Evolutionary conservation across 306 rosid species (phyloP).

Genomic region (Astragalus glycyphyllos): DNA sequence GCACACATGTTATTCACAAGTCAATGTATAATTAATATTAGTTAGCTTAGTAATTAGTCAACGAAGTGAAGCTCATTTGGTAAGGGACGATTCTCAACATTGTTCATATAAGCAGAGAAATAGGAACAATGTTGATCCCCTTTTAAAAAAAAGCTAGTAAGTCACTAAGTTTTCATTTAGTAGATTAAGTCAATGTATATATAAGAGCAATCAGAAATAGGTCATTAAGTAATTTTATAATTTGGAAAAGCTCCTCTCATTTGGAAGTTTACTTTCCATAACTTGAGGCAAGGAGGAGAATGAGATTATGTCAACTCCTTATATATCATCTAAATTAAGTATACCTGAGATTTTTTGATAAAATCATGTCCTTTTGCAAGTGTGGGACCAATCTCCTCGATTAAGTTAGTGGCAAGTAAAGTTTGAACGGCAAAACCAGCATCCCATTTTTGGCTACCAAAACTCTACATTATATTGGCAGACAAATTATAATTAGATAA

Average conservation of each 20-base stretch:
- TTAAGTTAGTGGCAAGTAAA: constrained; percentile 60
- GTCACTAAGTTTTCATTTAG: background rate
- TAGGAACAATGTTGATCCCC: too few relatives aligned
- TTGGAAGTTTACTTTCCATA: background rate
- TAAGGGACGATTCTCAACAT: too few relatives aligned
- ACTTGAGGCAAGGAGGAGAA: too few relatives aligned
- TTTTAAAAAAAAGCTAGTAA: too few relatives aligned
- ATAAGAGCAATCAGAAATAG: background rate
- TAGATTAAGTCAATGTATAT: background rate
- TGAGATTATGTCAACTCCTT: background rate
- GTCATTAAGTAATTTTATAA: background rate
- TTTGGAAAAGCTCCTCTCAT: background rate
- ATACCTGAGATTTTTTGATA: constrained; percentile 72
- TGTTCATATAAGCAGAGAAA: too few relatives aligned
- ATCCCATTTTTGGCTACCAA: constrained; percentile 82
- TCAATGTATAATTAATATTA: background rate
- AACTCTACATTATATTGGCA: constrained; percentile 47
- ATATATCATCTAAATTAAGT: background rate
- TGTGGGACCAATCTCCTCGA: constrained; percentile 54
- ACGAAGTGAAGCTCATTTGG: too few relatives aligned
- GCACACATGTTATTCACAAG: background rate
- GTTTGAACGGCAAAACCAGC: constrained; percentile 70
- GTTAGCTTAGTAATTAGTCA: background rate
- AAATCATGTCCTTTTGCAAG: constrained; percentile 69
- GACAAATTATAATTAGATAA: background rate